Percentiles rank a stretch among this genome's conserved stretches.
Evolutionary conservation across 176 grass and related monocot genomes (phyloP).

Genomic region (Carex pumila): DNA sequence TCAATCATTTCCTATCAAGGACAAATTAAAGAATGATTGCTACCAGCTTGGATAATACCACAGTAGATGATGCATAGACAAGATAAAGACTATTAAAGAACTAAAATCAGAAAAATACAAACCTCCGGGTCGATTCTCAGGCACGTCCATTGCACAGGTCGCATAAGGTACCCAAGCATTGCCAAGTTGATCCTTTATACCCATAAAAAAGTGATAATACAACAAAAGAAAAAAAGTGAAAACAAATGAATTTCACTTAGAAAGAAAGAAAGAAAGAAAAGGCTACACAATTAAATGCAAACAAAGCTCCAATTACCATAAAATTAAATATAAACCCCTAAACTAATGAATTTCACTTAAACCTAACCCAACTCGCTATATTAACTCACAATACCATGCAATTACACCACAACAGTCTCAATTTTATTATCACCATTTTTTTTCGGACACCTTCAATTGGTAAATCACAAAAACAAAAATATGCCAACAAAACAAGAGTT

Average conservation of each 20-base stretch:
- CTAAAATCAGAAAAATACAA: not conserved
- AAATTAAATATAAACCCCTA: not conserved
- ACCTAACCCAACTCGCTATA: not conserved
- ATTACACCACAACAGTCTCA: not conserved
- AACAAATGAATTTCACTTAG: no score
- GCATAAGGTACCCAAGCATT: slow-evolving; percentile 20
- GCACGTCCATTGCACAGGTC: slow-evolving; percentile 4
- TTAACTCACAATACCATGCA: not conserved
- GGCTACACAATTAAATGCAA: no score
- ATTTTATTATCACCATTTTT: not conserved
- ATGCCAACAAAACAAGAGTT: not conserved
- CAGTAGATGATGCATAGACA: not conserved
- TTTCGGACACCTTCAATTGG: not conserved
- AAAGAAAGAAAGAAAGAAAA: no score
- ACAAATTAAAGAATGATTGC: not conserved
- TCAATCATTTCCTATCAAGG: not conserved
- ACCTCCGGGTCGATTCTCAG: not conserved
- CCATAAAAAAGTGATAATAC: not conserved
- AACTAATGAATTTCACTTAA: not conserved
- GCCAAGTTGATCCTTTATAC: not conserved
- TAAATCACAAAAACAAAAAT: not conserved
- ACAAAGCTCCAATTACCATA: no score
- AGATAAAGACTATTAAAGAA: not conserved
- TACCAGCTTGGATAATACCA: not conserved
- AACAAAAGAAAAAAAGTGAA: not conserved